Evolutionary conservation across 306 rosid species (phyloP).

Genomic region (Arachis stenosperma): DNA sequence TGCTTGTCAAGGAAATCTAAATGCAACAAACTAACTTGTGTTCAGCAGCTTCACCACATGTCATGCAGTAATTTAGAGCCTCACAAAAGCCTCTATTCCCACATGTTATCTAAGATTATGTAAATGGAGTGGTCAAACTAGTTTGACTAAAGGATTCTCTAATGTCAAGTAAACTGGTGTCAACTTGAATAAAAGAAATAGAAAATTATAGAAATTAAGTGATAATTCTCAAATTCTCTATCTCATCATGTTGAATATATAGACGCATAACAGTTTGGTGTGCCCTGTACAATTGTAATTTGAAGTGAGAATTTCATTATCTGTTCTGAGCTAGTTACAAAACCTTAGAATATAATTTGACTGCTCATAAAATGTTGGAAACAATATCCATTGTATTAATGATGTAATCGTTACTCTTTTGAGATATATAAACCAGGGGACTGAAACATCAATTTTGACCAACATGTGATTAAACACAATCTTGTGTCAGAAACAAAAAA

Average conservation of each 20-base stretch:
- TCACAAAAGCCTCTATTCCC: constrained; percentile 21
- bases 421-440: constrained; percentile 14
- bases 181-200: background rate
- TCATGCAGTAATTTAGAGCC: constrained; percentile 19
- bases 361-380: constrained; percentile 2
- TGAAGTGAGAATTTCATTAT: background rate
- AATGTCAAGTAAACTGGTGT: background rate
- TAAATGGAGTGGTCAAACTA: no score
- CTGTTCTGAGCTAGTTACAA: constrained; percentile 5
- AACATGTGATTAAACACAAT: constrained; percentile 16
- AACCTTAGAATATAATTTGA: constrained; percentile 11
- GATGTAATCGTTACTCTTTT: background rate
- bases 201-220: background rate
- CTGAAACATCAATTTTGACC: constrained; percentile 3
- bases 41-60: constrained; percentile 30
- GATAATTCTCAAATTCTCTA: background rate
- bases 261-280: background rate
- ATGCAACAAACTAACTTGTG: constrained; percentile 29
- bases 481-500: constrained; percentile 22
- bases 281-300: background rate
- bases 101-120: background rate
- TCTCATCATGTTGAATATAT: background rate
- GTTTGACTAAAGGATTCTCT: no score
- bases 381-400: constrained; percentile 2
- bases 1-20: background rate